phyloP scores from a whole-genome alignment of 2,329 filamentous ascomycete species.

The Akanthomyces muscarius region DNA sequence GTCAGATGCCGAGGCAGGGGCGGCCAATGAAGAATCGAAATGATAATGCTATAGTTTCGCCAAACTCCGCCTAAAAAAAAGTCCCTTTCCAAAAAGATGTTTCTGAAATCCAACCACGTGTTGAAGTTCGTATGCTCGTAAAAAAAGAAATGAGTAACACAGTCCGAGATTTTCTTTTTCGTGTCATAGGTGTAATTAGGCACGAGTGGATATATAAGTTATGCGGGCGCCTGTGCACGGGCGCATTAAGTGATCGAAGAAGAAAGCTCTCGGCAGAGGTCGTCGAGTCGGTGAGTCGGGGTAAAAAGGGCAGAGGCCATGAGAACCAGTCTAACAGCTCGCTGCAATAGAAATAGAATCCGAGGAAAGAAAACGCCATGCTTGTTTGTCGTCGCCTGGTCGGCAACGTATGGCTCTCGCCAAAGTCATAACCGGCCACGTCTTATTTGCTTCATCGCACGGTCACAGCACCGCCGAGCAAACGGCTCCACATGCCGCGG shows the following conservation, averaged over 20 bases:
- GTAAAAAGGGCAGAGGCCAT: slow-evolving; percentile 1
- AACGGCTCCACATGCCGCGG: slow-evolving; percentile 50
- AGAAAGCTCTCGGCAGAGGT: slow-evolving; percentile 3
- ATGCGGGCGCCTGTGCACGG: slow-evolving; percentile 15
- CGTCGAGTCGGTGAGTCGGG: not conserved
- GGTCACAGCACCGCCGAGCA: slow-evolving; percentile 45
- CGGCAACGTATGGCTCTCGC: slow-evolving; percentile 23
- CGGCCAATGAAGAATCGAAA: not conserved
- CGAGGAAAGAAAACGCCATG: slow-evolving; percentile 16
- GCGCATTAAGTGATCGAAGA: slow-evolving; percentile 14
- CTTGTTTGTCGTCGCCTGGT: not conserved
- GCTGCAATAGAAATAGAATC: not conserved
- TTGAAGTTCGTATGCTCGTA: slow-evolving; percentile 15
- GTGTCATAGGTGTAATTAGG: slow-evolving; percentile 6
- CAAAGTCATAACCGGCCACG: slow-evolving; percentile 20
- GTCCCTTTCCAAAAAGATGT: slow-evolving; percentile 11
- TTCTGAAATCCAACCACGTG: slow-evolving; percentile 6
- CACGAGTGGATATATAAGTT: slow-evolving; percentile 9
- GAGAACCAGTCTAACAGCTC: slow-evolving; percentile 15
- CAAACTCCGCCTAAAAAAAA: slow-evolving; percentile 11
- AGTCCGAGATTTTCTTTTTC: slow-evolving; percentile 6
- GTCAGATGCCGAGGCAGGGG: not conserved
- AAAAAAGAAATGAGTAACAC: not conserved
- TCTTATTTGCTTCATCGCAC: slow-evolving; percentile 31
- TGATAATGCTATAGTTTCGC: slow-evolving; percentile 12